phyloP scores from a whole-genome alignment of 2,329 filamentous ascomycete species.

The Plenodomus lindquistii region DNA sequence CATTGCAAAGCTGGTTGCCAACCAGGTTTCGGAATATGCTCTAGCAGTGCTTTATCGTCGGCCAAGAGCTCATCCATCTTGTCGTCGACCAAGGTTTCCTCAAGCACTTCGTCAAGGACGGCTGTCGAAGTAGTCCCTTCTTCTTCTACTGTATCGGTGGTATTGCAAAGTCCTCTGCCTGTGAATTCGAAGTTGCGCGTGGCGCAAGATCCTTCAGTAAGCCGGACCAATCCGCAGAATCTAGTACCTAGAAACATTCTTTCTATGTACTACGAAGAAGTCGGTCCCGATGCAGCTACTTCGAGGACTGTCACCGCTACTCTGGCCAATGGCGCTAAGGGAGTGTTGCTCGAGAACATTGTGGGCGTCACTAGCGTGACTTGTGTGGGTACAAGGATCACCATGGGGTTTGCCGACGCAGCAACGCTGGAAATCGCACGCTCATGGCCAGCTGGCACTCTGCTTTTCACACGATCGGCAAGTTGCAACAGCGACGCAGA shows the following conservation, averaged over 20 bases:
- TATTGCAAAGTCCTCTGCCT: not conserved
- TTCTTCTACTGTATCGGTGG: too few relatives aligned
- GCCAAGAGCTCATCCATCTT: not conserved
- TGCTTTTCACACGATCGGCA: not conserved
- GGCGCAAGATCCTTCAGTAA: not conserved
- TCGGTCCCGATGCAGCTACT: not conserved
- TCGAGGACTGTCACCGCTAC: not conserved
- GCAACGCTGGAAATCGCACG: not conserved
- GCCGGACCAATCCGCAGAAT: not conserved
- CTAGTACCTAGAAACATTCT: not conserved
- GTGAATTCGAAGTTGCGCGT: not conserved
- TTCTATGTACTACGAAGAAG: not conserved
- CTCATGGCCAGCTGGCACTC: not conserved
- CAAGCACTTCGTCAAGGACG: not conserved
- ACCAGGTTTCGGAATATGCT: not conserved
- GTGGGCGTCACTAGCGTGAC: not conserved
- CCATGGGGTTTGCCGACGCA: not conserved
- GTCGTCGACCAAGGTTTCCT: not conserved
- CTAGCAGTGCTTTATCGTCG: not conserved
- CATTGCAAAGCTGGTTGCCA: not conserved
- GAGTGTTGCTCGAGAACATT: conserved; percentile 2
- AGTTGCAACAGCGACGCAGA: not conserved
- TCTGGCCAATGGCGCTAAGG: not conserved
- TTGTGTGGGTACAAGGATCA: not conserved
- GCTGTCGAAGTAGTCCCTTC: too few relatives aligned